A percentile compares a stretch with the other conserved stretches of the same genome.
phyloP scores from a whole-genome alignment of 257 asterid genomes.

The Solanum ossicruentum region DNA sequence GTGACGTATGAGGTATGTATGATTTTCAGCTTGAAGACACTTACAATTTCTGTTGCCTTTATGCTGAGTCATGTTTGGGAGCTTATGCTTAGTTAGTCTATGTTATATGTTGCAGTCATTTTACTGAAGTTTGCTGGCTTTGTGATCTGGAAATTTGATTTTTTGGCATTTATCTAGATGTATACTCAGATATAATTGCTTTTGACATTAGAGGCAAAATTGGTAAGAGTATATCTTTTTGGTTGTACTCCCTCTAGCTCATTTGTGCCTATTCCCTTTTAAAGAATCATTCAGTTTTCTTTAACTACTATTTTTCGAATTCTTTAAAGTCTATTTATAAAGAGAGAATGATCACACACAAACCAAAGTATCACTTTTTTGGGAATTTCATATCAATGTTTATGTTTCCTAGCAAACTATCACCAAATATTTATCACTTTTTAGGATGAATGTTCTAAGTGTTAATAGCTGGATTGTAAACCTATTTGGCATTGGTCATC shows the following conservation, averaged over 20 bases:
- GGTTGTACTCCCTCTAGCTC: not conserved
- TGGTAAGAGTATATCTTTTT: not conserved
- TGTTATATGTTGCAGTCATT: not conserved
- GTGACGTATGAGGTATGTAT: constrained; percentile 73
- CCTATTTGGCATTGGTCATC: no score
- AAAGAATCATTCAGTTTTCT: not conserved
- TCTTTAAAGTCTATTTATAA: no score
- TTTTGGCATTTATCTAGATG: not conserved
- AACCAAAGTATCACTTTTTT: no score
- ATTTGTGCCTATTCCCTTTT: not conserved
- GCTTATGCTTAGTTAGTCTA: not conserved
- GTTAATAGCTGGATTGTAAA: no score
- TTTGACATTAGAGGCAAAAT: not conserved
- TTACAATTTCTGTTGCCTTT: not conserved
- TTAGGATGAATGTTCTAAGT: no score
- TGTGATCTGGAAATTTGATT: not conserved
- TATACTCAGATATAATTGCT: not conserved
- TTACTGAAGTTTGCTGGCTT: not conserved
- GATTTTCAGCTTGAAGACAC: not conserved
- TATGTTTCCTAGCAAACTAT: no score
- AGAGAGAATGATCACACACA: no score
- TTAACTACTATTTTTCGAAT: not conserved
- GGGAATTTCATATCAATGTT: no score
- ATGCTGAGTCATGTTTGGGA: not conserved
- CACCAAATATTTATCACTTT: no score